Evolutionary conservation across 768 basidiomycete genomes (phyloP).

Genomic region (Boletus rufocinnamomeus): DNA sequence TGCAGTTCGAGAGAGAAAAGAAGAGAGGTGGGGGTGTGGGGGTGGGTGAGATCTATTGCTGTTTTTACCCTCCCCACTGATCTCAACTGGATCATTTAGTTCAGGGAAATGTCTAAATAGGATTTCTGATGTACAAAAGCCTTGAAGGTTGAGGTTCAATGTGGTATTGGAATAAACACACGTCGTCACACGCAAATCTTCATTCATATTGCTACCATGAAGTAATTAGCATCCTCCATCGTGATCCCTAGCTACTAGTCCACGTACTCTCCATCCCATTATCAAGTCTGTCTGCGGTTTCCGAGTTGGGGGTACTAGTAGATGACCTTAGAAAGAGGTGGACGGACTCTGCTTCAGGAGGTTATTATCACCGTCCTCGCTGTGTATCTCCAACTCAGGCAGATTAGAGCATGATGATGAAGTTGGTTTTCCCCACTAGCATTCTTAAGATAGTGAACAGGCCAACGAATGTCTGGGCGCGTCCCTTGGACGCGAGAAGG

Average conservation of each 20-base stretch:
- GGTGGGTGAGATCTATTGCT: neutral
- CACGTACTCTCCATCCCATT: no score
- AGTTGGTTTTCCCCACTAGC: no score
- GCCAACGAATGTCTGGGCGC: constrained; percentile 70
- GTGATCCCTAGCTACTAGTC: neutral
- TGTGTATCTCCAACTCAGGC: no score
- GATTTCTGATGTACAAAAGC: neutral
- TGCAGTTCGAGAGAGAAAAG: no score
- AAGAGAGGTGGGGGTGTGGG: neutral
- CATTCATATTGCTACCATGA: neutral
- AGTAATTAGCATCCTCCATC: neutral
- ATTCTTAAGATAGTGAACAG: no score
- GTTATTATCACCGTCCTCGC: no score
- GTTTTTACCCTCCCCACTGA: no score
- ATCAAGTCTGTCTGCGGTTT: no score
- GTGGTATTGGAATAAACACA: neutral
- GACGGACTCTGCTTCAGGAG: no score
- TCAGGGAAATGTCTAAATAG: neutral
- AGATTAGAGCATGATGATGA: no score
- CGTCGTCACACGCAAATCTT: neutral
- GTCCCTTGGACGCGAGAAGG: constrained; percentile 63
- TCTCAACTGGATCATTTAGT: neutral
- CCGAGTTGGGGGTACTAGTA: no score
- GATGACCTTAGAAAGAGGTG: no score
- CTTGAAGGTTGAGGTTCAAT: neutral